Conservation (phyloP, 768 basidiomycete species). For the Phlegmacium glaucopus region DNA sequence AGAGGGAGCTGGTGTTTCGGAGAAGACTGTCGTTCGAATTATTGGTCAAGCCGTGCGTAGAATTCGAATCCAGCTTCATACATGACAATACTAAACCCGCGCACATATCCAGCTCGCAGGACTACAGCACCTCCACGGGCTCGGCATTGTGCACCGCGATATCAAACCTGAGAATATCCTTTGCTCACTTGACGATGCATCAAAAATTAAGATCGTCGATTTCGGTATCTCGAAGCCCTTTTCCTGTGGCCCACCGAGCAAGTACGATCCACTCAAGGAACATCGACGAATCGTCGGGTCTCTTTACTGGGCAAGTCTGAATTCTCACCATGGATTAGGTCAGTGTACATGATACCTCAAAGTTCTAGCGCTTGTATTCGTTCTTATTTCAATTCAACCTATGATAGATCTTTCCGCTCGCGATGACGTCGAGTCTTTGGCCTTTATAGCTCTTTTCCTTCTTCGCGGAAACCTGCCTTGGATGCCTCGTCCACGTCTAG, state of each 20-base stretch:
- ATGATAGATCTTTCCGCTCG: conserved; percentile 28
- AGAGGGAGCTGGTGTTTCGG: conserved; percentile 8
- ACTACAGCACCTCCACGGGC: conserved; percentile 30
- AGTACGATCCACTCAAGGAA: conserved; percentile 21
- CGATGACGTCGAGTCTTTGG: conserved; percentile 56
- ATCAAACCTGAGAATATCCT: conserved; percentile 36
- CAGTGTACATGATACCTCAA: conserved; percentile 4
- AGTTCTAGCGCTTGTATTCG: too few relatives aligned
- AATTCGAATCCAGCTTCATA: conserved; percentile 1
- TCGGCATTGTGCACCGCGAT: conserved; percentile 32
- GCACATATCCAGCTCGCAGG: conserved; percentile 26
- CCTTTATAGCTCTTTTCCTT: conserved; percentile 54
- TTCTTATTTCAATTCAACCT: background rate
- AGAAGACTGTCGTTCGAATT: conserved; percentile 20
- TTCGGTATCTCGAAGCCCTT: conserved; percentile 25
- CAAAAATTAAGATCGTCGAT: conserved; percentile 26
- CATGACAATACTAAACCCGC: too few relatives aligned
- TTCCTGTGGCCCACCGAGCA: conserved; percentile 11
- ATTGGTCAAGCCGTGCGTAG: conserved; percentile 21
- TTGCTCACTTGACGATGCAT: conserved; percentile 19
- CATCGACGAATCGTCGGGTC: conserved; percentile 22
- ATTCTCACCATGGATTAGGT: conserved; percentile 29
- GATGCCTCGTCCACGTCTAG: conserved; percentile 22
- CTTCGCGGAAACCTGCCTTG: conserved; percentile 37
- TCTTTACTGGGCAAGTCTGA: conserved; percentile 29